Conservation (phyloP, 768 basidiomycete genomes). For the Serendipita vermifera region DNA sequence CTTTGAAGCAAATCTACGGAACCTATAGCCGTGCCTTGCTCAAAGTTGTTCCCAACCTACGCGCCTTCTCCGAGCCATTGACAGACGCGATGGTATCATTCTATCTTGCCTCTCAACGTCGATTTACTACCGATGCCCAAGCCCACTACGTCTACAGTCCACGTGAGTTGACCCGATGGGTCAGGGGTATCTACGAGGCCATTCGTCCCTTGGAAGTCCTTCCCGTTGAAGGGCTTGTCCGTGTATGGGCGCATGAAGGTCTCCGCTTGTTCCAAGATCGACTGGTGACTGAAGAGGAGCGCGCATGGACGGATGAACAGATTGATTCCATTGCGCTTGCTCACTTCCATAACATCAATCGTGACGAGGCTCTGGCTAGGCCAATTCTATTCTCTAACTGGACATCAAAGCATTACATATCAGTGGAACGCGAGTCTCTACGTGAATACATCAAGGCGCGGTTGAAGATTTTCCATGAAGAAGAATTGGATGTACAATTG, state of each 20-base stretch:
- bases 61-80: slow-evolving; percentile 84
- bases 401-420: slow-evolving; percentile 94
- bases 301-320: slow-evolving; percentile 86
- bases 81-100: slow-evolving; percentile 97
- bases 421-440: slow-evolving; percentile 84
- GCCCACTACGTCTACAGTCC: slow-evolving; percentile 99
- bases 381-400: slow-evolving; percentile 98
- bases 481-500: slow-evolving; percentile 93
- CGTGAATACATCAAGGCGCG: slow-evolving; percentile 96
- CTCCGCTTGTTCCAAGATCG: slow-evolving; percentile 96
- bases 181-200: slow-evolving; percentile 93
- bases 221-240: slow-evolving; percentile 85
- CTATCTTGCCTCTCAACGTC: slow-evolving; percentile 85
- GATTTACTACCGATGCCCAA: slow-evolving; percentile 92
- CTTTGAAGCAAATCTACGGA: slow-evolving; percentile 95
- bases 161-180: slow-evolving; percentile 96
- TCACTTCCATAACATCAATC: slow-evolving; percentile 88
- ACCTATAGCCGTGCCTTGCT: slow-evolving; percentile 94
- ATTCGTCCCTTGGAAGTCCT: slow-evolving; percentile 88
- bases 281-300: slow-evolving; percentile 84
- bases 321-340: slow-evolving; percentile 73
- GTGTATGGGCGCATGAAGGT: slow-evolving; percentile 97
- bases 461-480: slow-evolving; percentile 95
- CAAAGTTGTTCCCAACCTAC: slow-evolving; percentile 87
- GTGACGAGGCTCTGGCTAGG: slow-evolving; percentile 69